phyloP scores from a whole-genome alignment of 192 early-diverging fungal species.

The Phycomyces blakesleeanus region DNA sequence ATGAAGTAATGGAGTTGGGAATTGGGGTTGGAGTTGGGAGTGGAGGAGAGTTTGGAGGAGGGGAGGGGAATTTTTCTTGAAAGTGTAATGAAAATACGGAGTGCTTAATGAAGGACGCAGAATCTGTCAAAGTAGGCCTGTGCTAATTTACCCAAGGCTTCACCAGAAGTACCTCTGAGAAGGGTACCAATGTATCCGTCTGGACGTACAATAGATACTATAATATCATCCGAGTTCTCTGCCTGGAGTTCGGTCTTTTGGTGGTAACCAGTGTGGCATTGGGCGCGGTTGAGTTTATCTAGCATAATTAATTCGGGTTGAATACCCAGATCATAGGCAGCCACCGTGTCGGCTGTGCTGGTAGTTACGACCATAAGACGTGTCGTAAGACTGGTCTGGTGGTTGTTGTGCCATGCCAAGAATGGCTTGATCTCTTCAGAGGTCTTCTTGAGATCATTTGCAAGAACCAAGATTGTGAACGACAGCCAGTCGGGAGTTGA shows the following conservation, averaged over 20 bases:
- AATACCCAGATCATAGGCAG: background rate
- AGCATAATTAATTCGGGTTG: constrained; percentile 4
- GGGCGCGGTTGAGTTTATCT: constrained; percentile 29
- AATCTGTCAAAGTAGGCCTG: background rate
- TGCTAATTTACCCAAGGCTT: background rate
- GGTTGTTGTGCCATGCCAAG: background rate
- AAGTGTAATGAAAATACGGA: too few relatives aligned
- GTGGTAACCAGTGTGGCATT: constrained; percentile 22
- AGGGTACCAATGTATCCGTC: constrained; percentile 28
- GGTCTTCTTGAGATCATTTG: constrained; percentile 9
- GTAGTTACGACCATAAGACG: constrained; percentile 10
- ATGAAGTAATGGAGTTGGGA: too few relatives aligned
- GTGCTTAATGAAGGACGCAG: too few relatives aligned
- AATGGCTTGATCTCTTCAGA: constrained; percentile 2
- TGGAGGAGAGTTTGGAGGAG: too few relatives aligned
- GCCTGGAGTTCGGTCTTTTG: background rate
- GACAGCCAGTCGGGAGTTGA: constrained; percentile 4
- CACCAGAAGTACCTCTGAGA: background rate
- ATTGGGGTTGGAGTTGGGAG: too few relatives aligned
- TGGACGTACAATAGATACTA: constrained; percentile 19
- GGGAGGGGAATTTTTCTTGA: too few relatives aligned
- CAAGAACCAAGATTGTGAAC: constrained; percentile 17
- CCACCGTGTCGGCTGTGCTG: constrained; percentile 8
- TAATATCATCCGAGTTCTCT: background rate
- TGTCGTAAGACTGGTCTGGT: background rate